Base-by-base conservation (phyloP, 2,329 filamentous ascomycete genomes). In the Neofusicoccum laricinum region DNA sequence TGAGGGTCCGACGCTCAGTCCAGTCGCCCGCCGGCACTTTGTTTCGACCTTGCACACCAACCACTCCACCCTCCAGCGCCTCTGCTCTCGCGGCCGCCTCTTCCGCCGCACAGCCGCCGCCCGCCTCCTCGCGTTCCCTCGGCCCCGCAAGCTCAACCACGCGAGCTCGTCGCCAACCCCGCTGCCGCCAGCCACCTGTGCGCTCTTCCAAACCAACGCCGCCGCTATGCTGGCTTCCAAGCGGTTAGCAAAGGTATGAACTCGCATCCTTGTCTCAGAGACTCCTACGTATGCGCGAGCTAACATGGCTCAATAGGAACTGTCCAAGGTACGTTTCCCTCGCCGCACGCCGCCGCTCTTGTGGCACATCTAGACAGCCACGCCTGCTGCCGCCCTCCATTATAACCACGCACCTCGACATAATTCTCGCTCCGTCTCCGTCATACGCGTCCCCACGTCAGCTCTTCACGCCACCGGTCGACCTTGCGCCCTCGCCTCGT, bases 191-290 rank as follows among this genome's bases (percentile, higher is more conserved):
- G 15, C 21, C 25, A 45, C 14, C 53, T 34, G 21, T 17, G 40
- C 40, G 21, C 38, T 43, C 32, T 17, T 36, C 17, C 2, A 38
- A 34, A 14, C 3, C 17, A 21, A 32, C 59, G 6, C 46, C 14
- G 10, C n/a, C 61, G 69, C 41, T 64, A 81, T 80, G 78, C 81
- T 85, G 67, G 83, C 85, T 62, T 77, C 81, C 17, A 88, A 87
- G 73, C 80, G 86, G 43, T 73, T 89, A 66, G 78, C 79, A 49
- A 89, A 88, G 73, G 86, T 63, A 36, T 3, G 40, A 30, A n/a
- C 17, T 25, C 30, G 21, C 14, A 15, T 21, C 0, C 14, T 32
- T 14, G 32, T 14, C 32, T 12, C n/a, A 30, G 4, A 30, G 7
- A 30, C 25, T 30, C 4, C 25, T 6, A 30, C 7, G 5, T 30